Base-by-base conservation (phyloP, 2,329 filamentous ascomycete species). In the Capronia epimyces region DNA sequence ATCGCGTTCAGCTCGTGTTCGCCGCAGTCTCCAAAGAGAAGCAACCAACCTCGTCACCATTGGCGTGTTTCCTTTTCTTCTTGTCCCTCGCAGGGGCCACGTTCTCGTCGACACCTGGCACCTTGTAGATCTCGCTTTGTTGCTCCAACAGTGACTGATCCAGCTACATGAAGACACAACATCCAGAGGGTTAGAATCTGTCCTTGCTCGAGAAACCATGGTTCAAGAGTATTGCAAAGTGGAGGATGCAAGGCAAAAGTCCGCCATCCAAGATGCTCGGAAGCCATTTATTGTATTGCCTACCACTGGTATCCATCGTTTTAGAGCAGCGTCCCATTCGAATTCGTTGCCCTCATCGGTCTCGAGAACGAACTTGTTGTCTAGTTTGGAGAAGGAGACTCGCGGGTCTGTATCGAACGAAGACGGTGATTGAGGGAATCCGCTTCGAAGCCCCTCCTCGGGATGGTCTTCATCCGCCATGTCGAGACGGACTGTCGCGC, bases 311-410 rank as follows among this genome's bases (percentile, higher is more conserved):
- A 89, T 77, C 90, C 90, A 96, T 69, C 81, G 79, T 70, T 81
- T 83, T 60, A 83, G 70, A 44, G 75, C 76, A 43, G 78, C 70
- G 68, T 94, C 83, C 71, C 85, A 96, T 66, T 90, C 86, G 71
- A 84, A 95, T 67, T 95, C 90, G 55, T 82, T 79, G 46, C 88
- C 89, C 65, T 93, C 83, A 42, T 89, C 87, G 50, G 87, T 85
- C 55, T 95, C 89, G 6, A 93, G 81, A 46, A 93, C 80, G 71
- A 84, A 91, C 66, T 89, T 91, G 64, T 82, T 77, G 69, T 91
- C 85, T 55, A 88, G 75, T 65, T 81, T 86, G n/a, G 87, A 91
- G 71, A 85, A 95, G 4, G 88, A 91, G 64, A 95, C 87, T 61
- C 90, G 86, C 22, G 87, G 79, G 66, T 95, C 89, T 52, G 72